Base-by-base conservation (phyloP, 352 stramenopile genomes). In the Phytophthora constricta region DNA sequence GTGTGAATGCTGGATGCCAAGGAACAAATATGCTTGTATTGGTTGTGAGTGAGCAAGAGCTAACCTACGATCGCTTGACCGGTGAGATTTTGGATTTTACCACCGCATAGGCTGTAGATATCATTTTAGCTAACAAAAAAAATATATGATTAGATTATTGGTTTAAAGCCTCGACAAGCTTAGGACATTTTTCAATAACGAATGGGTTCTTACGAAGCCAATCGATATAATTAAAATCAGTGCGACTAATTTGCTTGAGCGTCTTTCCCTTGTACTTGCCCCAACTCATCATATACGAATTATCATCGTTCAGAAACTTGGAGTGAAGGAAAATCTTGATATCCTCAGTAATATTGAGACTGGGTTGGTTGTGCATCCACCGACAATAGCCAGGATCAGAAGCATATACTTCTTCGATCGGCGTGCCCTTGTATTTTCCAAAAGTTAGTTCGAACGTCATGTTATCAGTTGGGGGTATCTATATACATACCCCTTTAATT, bases 21-120 rank as follows among this genome's bases (percentile, higher is more conserved):
- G 58, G 65, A 42, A 19, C 17, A 8, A 73, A 73, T 23, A 5
- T 65, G 1, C 47, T 73, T 5, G 50, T 73, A 20, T 5, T 73
- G 2, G 65, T 73, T 26, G 52, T 13, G 2, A 31, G 11, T 16
- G 52, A 60, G 26, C 22, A 60, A 5, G 52, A 51, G 22, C 22
- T 47, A 23, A 23, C 41, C 16, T 47, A 13, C 19, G n/a, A 34
- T 57, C 23, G 50, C 22, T 26, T 57, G 23, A 25, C 50, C 31
- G 50, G 39, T 19, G 5, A 46, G 28, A 31, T 57, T 13, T 19
- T 56, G 0, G 20, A 57, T 5, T 23, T 11, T 16, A 10, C n/a
- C 4, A 34, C n/a, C 7, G 20, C 28, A 4, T 57, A 39, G 31
- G n/a, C n/a, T n/a, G n/a, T 25, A 58, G 17, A 48, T 37, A 14